These are phyloP conservation scores for Gnomoniopsis sp. DNA, from an alignment of 2,329 filamentous ascomycete species.

Conservation along the genomic window DNA sequence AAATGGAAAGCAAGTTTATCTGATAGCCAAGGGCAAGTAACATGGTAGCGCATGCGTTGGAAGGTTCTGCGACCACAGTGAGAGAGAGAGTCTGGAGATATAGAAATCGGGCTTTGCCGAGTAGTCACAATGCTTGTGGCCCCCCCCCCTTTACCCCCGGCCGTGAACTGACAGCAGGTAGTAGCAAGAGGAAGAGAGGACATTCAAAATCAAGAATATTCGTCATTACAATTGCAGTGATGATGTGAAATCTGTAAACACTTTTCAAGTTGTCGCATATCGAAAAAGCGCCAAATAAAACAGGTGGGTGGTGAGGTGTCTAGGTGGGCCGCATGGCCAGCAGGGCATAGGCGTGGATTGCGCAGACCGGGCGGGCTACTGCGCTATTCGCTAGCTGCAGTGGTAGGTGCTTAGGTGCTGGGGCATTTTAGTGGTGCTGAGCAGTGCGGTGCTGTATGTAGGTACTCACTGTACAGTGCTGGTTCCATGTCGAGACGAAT, in stretches of 20 bases:
- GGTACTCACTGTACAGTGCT: not conserved
- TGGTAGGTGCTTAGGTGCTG: no score
- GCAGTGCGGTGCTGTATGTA: no score
- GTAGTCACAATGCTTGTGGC: not conserved
- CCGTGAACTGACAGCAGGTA: not conserved
- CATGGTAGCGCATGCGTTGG: not conserved
- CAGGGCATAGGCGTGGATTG: constrained; percentile 11
- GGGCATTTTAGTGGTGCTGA: no score
- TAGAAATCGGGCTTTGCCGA: not conserved
- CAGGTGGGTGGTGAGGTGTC: constrained; percentile 8
- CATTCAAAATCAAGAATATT: not conserved
- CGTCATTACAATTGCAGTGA: not conserved
- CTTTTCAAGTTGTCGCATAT: not conserved
- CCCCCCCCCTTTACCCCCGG: not conserved
- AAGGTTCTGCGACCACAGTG: not conserved
- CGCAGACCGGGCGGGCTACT: constrained; percentile 17
- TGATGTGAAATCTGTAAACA: not conserved
- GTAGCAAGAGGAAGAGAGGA: not conserved
- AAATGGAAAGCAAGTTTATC: not conserved
- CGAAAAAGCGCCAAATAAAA: not conserved
- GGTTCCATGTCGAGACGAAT: constrained; percentile 21
- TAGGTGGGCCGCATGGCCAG: constrained; percentile 14
- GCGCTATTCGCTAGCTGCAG: constrained; percentile 19
- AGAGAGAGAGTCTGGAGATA: not conserved
- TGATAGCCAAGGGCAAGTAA: not conserved